Conservation (phyloP, 768 basidiomycete genomes). For the Kwoniella shandongensis region DNA sequence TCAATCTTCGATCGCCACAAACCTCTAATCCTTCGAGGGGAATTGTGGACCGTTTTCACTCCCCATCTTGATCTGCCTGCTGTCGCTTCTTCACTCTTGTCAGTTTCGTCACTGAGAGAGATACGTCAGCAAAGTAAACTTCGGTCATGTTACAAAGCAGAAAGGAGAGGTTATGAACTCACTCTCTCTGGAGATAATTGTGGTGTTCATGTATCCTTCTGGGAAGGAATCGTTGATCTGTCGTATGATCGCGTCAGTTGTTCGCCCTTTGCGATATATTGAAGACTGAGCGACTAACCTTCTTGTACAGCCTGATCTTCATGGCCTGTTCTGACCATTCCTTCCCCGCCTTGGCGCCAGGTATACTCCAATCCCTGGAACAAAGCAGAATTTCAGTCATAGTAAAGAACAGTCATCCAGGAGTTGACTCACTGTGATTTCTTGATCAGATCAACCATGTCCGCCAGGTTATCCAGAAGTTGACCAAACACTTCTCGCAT, state of each 20-base stretch:
- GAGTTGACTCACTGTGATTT: constrained; percentile 21
- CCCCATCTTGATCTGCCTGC: constrained; percentile 8
- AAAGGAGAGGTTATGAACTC: constrained; percentile 17
- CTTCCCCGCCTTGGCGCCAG: constrained; percentile 18
- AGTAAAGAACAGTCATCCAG: background rate
- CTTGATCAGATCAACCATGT: constrained; percentile 29
- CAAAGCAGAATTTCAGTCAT: background rate
- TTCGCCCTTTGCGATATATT: background rate
- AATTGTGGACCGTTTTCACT: no score
- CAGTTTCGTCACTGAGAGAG: constrained; percentile 3
- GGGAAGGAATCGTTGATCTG: constrained; percentile 45
- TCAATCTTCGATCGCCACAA: no score
- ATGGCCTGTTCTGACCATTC: constrained; percentile 18
- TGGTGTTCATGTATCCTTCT: constrained; percentile 36
- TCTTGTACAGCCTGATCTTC: constrained; percentile 26
- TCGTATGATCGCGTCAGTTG: no score
- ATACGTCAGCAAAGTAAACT: background rate
- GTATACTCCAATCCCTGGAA: constrained; percentile 17
- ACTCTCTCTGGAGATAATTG: constrained; percentile 44
- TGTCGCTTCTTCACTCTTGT: constrained; percentile 4
- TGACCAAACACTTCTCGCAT: constrained; percentile 39
- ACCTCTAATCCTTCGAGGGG: no score
- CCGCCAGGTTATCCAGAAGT: constrained; percentile 33
- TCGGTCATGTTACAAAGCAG: background rate
- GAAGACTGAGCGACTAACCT: constrained; percentile 17